Evolutionary conservation across 2,329 filamentous ascomycete genomes (phyloP).

Genomic region (Pleomassaria siparia): DNA sequence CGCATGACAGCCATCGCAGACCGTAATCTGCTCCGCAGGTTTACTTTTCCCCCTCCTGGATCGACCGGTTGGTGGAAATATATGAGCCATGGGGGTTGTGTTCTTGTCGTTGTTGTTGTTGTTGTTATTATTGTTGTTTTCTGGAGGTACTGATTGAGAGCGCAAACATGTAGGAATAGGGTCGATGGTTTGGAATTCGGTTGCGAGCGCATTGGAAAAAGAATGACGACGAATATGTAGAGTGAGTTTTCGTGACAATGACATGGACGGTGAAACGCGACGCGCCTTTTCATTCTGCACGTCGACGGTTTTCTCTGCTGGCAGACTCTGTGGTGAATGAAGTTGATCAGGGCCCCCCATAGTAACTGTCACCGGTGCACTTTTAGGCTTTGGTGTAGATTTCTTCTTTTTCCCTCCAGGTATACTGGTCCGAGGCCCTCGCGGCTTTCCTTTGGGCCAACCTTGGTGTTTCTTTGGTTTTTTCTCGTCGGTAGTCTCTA

Average conservation of each 20-base stretch:
- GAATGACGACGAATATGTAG: conserved; percentile 33
- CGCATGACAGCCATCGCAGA: conserved; percentile 61
- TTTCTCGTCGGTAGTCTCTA: conserved; percentile 21
- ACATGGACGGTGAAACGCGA: conserved; percentile 8
- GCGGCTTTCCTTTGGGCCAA: conserved; percentile 51
- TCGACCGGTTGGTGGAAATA: conserved; percentile 6
- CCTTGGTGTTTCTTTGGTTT: conserved; percentile 43
- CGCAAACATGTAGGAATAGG: conserved; percentile 15
- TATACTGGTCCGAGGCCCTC: conserved; percentile 41
- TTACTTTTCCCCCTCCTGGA: conserved; percentile 6
- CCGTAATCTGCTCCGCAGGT: conserved; percentile 41
- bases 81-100: conserved; percentile 12
- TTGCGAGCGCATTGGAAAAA: conserved; percentile 21
- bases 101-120: too few relatives aligned
- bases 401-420: conserved; percentile 44
- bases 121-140: too few relatives aligned
- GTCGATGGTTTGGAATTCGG: conserved; percentile 2
- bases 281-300: conserved; percentile 6
- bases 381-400: conserved; percentile 38
- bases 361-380: conserved; percentile 15
- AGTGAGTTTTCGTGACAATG: conserved; percentile 11
- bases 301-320: conserved; percentile 23
- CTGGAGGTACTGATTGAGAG: conserved; percentile 37
- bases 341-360: conserved; percentile 28
- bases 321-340: conserved; percentile 37